Evolutionary conservation across 2,329 filamentous ascomycete genomes (phyloP), one percentile per base, ranked within the genome.

Genomic region (Graphilbum sp.): DNA sequence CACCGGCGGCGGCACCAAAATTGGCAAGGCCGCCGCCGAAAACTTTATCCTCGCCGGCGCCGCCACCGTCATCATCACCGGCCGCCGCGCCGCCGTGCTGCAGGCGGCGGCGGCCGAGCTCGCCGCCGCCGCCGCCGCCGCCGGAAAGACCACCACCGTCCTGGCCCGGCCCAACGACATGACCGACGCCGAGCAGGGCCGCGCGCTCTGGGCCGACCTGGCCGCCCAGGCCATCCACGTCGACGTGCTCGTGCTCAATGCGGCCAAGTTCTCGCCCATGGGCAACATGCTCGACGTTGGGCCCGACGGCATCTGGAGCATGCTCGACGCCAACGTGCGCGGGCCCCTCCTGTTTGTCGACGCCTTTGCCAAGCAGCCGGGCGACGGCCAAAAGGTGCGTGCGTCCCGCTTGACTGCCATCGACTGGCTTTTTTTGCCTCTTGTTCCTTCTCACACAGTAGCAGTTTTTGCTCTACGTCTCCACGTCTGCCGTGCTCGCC

Each of bases 231-330:
- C 20, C 17, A 21, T 33, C 29, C 11, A 43, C 10, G 42, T 59
- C 23, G 56, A 60, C 31, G 53, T 60, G 13, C 47, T 59, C 4
- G 49, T 58, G 2, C 47, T 57, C 20, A 59, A 56, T 34, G 53
- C 53, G 0, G 49, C 49, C 17, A 27, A 18, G 3, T 33, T 41
- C 13, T 6, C 35, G 8, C 16, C 31, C 15, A 10, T 21, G 7
- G 15, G 29, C 12, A 17, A 39, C 11, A 35, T 49, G 9, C 19
- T 45, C 10, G 41, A 45, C 8, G 16, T 45, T 13, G 45, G 43
- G 16, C 38, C 38, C 10, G 37, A 43, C 4, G 31, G 42, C 8
- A 31, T 46, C 13, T 48, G 45, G 47, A 33, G 20, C 13, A 32
- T 40, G 21, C 44, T 46, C 24, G 43, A 45, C 20, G 39, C 38